Base-by-base conservation (phyloP, 768 basidiomycete species). In the Podaxis sp. region DNA sequence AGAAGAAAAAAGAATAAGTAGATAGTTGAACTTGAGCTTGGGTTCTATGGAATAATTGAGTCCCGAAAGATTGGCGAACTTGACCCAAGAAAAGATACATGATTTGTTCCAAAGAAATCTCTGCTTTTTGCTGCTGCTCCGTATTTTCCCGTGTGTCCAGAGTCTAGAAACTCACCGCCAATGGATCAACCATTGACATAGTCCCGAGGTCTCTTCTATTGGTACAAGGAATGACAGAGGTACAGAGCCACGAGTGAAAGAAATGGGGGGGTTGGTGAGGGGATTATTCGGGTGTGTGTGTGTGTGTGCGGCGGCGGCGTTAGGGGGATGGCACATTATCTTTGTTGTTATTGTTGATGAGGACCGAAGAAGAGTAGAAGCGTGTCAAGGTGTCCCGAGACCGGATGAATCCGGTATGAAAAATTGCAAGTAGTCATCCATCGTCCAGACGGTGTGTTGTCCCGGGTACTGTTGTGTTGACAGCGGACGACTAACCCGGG, bases 371-470 rank as follows among this genome's bases (percentile, higher is more conserved):
- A 13, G 44, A 8, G 48, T 6, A 48, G 49, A 36, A 37, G 38
- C 11, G 38, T 17, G 11, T 17, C 6, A 40, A 51, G 36, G 58
- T 60, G 24, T 59, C 48, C 58, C 49, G 58, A 51, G 36, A 41
- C 54, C 60, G 60, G 60, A 56, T 12, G 15, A 26, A 56, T 37
- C 60, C 60, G 60, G 38, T 55, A 38, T 40, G 54, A 56, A 56
- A 22, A 56, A 24, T 12, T 12, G 24, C 49, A 38, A 40, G 30
- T 28, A 15, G 37, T 53, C 28, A 8, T 36, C 24, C 52, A 53
- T 33, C 20, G 22, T 24, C 11, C 5, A 49, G 30, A 10, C 2
- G 28, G 28, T 30, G 28, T 30, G 28, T 30, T 30, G 28, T 30
- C 30, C 30, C 30, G 7, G 30, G 33, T 10, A 8, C 3, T 8